These are phyloP conservation scores for Aspergillus alliaceus DNA, from an alignment of 2,329 filamentous ascomycete species.

Conservation along the genomic window DNA sequence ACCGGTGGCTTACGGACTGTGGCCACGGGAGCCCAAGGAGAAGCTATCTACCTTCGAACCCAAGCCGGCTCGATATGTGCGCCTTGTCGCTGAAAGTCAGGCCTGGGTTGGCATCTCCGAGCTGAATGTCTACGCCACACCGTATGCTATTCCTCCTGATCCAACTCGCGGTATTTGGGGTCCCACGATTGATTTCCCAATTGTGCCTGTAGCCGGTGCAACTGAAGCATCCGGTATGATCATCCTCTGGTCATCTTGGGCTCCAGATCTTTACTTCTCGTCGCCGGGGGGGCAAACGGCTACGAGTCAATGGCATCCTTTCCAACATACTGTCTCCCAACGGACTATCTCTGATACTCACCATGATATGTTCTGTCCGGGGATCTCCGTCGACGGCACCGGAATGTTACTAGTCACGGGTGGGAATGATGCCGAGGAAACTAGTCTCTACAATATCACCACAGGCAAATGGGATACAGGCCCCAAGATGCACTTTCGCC, in stretches of 20 bases:
- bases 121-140: neutral
- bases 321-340: constrained; percentile 18
- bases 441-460: constrained; percentile 49
- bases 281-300: constrained; percentile 17
- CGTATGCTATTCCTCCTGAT: neutral
- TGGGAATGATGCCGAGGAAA: constrained; percentile 51
- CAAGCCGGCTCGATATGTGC: constrained; percentile 11
- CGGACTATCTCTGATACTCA: constrained; percentile 20
- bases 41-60: constrained; percentile 16
- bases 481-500: constrained; percentile 47
- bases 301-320: neutral
- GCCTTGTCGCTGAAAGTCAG: neutral
- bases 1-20: constrained; percentile 16
- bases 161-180: constrained; percentile 1
- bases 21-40: constrained; percentile 11
- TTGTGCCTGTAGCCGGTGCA: constrained; percentile 2
- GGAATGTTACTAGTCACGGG: constrained; percentile 53
- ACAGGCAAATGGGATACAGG: constrained; percentile 37
- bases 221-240: neutral
- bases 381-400: constrained; percentile 14
- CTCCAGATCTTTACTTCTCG: constrained; percentile 17
- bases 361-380: constrained; percentile 35
- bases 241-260: constrained; percentile 21
- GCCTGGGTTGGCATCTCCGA: neutral
- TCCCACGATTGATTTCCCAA: constrained; percentile 6